Base-by-base conservation (phyloP, 352 stramenopile species). In the Globisporangium abappressorium region DNA sequence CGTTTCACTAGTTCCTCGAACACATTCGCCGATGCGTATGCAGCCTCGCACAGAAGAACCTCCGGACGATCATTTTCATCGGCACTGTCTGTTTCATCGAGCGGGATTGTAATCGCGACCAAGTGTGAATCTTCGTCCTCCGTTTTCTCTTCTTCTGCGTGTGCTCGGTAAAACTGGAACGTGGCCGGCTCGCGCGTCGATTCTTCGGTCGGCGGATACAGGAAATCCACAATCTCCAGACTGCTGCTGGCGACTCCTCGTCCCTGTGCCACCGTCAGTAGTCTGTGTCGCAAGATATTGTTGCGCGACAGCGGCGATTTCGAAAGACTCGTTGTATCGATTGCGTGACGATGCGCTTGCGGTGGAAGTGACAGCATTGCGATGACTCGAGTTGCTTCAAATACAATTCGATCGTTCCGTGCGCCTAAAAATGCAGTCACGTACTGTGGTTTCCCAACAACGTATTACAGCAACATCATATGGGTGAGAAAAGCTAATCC, bases 311-410 rank as follows among this genome's bases (percentile, higher is more conserved):
- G 78, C 15, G 71, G 70, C 18, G 73, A 71, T 33, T 91, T 84
- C 15, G 78, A 60, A 30, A 80, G 82, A 56, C 65, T 83, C 24
- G 74, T 79, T 11, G 80, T 80, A 26, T 92, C 81, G 8, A 83
- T 71, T 33, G 83, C 79, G 54, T 90, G 83, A 0, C 85, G 87
- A 72, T 94, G 85, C 55, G 83, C 72, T 65, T 92, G 80, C 14
- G 85, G 80, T 1, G 83, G 85, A 18, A 93, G 51, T 38, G 87
- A 72, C 68, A 94, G 62, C 79, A 92, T 92, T 11, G 89, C 89
- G 9, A 88, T 62, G 41, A 95, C 80, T 49, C 82, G 89, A 0
- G 82, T 90, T 5, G 89, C 85, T 67, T 94, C 85, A 58, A 81
- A 76, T 36, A 81, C 80, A 20, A 96, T 61, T 7, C 77, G 79